These are phyloP conservation scores for Melampsora americana DNA, from an alignment of 1,284 basidiomycete genomes.

Conservation along the genomic window DNA sequence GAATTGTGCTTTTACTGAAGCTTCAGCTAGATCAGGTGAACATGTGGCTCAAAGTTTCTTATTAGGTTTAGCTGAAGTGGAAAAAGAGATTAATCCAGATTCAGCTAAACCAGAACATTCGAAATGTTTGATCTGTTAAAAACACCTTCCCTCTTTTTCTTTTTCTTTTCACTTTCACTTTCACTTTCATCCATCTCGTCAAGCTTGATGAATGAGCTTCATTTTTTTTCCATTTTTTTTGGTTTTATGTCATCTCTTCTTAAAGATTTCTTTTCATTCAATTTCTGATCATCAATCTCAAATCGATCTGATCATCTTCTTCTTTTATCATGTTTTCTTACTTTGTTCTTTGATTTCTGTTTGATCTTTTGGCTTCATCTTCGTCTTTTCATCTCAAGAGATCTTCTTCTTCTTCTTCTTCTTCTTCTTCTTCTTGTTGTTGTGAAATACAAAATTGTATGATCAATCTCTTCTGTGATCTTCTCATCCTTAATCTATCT, in stretches of 20 bases:
- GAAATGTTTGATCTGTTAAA: conserved; percentile 3
- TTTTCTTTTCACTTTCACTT: too few relatives aligned
- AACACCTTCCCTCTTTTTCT: not conserved
- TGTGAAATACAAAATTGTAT: too few relatives aligned
- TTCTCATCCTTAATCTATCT: too few relatives aligned
- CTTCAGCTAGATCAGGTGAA: conserved; percentile 39
- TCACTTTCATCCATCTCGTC: too few relatives aligned
- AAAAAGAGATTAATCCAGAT: conserved; percentile 41
- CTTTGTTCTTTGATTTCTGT: not conserved
- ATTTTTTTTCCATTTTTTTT: not conserved
- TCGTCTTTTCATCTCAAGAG: not conserved
- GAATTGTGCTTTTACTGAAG: conserved; percentile 35
- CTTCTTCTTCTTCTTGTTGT: too few relatives aligned
- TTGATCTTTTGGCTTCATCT: not conserved
- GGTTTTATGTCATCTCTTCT: not conserved
- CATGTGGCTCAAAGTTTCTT: conserved; percentile 29
- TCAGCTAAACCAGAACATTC: conserved; percentile 6
- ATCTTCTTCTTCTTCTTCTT: too few relatives aligned
- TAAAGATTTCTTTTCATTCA: not conserved
- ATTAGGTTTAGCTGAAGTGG: conserved; percentile 34
- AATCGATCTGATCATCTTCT: not conserved
- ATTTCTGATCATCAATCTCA: not conserved
- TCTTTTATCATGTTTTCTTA: not conserved
- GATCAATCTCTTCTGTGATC: too few relatives aligned
- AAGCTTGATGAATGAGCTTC: not conserved